phyloP scores from a whole-genome alignment of 352 stramenopile genomes.

The Pythium folliculosum region DNA sequence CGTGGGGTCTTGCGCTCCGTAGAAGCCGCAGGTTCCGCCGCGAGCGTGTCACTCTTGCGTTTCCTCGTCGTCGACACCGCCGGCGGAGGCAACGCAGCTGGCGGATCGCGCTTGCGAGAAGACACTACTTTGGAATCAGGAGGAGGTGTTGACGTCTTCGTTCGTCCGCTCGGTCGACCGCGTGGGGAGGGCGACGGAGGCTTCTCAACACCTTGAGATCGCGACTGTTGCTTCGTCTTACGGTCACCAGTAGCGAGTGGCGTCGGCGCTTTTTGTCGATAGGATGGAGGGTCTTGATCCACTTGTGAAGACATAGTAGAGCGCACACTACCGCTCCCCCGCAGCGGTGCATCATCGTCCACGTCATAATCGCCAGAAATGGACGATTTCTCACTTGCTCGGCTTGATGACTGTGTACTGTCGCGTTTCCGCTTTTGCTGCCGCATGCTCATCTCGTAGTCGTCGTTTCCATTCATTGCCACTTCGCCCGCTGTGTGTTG shows the following conservation, averaged over 20 bases:
- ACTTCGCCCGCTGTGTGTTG: background rate
- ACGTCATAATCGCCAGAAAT: background rate
- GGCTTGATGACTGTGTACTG: background rate
- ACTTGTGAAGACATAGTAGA: background rate
- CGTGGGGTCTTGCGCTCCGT: constrained; percentile 12
- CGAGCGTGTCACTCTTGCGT: constrained; percentile 10
- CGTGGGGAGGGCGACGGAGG: constrained; percentile 21
- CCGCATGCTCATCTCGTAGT: background rate
- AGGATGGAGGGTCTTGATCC: background rate
- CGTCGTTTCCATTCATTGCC: background rate
- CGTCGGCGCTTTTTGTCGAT: constrained; percentile 24
- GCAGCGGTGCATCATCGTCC: constrained; percentile 1
- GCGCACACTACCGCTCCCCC: background rate
- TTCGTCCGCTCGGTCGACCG: constrained; percentile 10
- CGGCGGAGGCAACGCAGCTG: background rate
- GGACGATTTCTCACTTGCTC: background rate
- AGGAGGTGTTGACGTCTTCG: background rate
- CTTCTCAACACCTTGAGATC: background rate
- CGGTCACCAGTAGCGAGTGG: constrained; percentile 10
- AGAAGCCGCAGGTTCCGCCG: background rate
- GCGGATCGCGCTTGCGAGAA: constrained; percentile 14
- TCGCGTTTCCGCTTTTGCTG: constrained; percentile 39
- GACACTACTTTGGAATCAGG: constrained; percentile 14
- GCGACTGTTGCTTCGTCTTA: background rate
- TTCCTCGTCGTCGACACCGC: constrained; percentile 6